Conservation (phyloP, 1,284 basidiomycete species). For the Microbotryum intermedium region DNA sequence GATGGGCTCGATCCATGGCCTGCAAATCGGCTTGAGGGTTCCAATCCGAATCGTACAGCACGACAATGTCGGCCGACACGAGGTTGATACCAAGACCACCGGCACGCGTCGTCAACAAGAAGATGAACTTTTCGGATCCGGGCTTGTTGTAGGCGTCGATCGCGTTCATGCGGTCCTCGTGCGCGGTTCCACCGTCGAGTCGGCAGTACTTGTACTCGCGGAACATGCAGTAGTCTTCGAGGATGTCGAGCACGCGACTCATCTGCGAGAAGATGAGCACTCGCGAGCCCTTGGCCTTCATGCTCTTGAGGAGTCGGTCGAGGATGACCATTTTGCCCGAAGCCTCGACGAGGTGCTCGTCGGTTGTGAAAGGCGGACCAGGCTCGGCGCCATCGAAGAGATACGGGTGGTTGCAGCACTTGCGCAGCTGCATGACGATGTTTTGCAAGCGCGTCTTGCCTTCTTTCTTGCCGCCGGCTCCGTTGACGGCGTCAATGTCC, state of each 20-base stretch:
- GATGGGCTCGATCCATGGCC: conserved; percentile 98
- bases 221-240: conserved; percentile 97
- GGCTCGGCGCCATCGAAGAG: conserved; percentile 89
- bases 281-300: conserved; percentile 88
- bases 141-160: conserved; percentile 99
- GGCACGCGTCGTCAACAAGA: conserved; percentile 94
- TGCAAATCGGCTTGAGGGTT: conserved; percentile 70
- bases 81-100: conserved; percentile 97
- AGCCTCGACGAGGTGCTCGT: conserved; percentile 91
- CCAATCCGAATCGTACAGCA: conserved; percentile 98
- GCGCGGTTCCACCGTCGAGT: conserved; percentile 90
- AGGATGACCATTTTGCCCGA: conserved; percentile 97
- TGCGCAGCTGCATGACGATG: conserved; percentile 92
- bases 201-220: conserved; percentile 86
- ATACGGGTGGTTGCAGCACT: conserved; percentile 53
- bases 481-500: conserved; percentile 98
- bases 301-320: conserved; percentile 78
- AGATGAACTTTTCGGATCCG: conserved; percentile 90
- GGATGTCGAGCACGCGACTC: conserved; percentile 88
- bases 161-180: conserved; percentile 88
- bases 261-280: conserved; percentile 98
- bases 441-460: conserved; percentile 97
- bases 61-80: conserved; percentile 88
- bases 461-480: conserved; percentile 91
- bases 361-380: conserved; percentile 95